Conservation (phyloP, 768 basidiomycete genomes). For the Russula compacta region DNA sequence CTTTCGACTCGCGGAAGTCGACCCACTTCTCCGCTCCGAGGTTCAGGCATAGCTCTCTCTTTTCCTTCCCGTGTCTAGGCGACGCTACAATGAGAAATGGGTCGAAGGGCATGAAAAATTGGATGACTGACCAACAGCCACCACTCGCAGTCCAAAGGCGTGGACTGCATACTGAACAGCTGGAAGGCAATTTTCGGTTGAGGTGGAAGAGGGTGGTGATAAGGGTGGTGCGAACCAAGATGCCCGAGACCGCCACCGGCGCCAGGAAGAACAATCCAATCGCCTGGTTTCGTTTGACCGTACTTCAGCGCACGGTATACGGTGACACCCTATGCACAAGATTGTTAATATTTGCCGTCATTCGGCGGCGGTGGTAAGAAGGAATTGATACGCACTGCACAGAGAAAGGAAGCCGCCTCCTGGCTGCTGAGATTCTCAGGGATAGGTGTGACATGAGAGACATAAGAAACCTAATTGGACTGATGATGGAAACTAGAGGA, state of each 20-base stretch:
- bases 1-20: conserved; percentile 62
- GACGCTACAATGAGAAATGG: neutral
- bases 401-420: conserved; percentile 66
- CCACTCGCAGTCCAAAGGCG: conserved; percentile 67
- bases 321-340: conserved; percentile 54
- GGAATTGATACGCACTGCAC: conserved; percentile 44
- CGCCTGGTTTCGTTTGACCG: conserved; percentile 50
- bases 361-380: neutral
- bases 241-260: conserved; percentile 81
- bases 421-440: conserved; percentile 58
- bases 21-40: conserved; percentile 73
- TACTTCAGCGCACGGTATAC: conserved; percentile 82
- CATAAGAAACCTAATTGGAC: conserved; percentile 47
- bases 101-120: neutral
- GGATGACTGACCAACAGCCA: conserved; percentile 50
- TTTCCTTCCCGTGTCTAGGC: conserved; percentile 64
- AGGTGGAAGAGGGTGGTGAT: neutral
- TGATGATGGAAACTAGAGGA: neutral
- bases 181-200: conserved; percentile 16
- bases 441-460: conserved; percentile 69
- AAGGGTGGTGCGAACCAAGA: conserved; percentile 38
- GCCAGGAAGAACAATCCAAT: conserved; percentile 71
- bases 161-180: conserved; percentile 69
- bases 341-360: neutral
- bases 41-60: conserved; percentile 46